Base-by-base conservation (phyloP, 495 filamentous ascomycete species). In the Penicillium chermesinum region DNA sequence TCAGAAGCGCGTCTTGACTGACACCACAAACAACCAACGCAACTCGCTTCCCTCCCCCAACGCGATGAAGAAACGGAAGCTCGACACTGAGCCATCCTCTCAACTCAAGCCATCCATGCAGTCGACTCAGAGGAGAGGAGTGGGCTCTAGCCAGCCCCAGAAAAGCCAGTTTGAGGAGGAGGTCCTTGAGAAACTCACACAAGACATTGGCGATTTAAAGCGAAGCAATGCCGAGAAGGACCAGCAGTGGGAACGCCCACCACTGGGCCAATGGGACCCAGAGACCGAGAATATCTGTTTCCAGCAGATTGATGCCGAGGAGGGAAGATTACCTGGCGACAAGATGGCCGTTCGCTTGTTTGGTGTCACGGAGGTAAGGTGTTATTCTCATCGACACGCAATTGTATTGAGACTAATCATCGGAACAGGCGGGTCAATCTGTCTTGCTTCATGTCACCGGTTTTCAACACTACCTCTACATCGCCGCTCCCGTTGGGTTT, bases 381-480 rank as follows among this genome's bases (percentile, higher is more conserved):
- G 36, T 9, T 14, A 9, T 41, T 19, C 20, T 8, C 34, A 7
- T 21, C 41, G 17, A 34, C 8, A 22, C 27, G 13, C 8, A 19
- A 21, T 22, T 41, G 10, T 32, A 20, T 38, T 18, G 38, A 14
- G 55, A 19, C 50, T 60, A 40, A 63, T 53, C 17, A 44, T 33
- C 34, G 38, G 35, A 49, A 47, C 44, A 88, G 73, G 69, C 77
- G 36, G 93, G 93, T 50, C 88, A 99, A 69, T 97, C 93, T 1
- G 91, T 96, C 7, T 75, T 97, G 49, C 76, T 99, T 14, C 91
- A 99, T 65, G 89, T 99, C 47, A 96, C 87, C 5, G 88, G 88
- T 61, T 99, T 99, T 66, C 82, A 87, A 49, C 93, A 97, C 65
- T 99, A 99, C 58, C 80, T 99, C 41, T 99, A 95, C 58, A 83